Conservation (phyloP, 345 rosid species). For the Salix dunnii region DNA sequence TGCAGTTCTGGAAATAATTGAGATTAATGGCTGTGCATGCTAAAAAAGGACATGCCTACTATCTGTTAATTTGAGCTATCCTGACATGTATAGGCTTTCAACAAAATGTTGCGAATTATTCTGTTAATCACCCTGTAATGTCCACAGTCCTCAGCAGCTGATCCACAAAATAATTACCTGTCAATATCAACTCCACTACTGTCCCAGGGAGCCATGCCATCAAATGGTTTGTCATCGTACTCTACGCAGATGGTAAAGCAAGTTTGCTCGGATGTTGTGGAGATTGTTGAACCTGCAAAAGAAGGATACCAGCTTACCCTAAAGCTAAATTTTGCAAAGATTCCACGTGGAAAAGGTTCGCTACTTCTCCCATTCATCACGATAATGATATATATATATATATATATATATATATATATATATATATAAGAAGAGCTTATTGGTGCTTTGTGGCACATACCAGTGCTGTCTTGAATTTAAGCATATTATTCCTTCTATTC, state of each 20-base stretch:
- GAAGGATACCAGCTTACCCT: slow-evolving; percentile 88
- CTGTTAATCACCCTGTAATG: neutral
- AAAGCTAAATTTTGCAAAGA: slow-evolving; percentile 48
- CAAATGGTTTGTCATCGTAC: slow-evolving; percentile 42
- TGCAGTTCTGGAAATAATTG: neutral
- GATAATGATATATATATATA: neutral
- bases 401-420: neutral
- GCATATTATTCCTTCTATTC: neutral
- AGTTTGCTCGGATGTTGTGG: slow-evolving; percentile 48
- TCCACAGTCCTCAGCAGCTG: slow-evolving; percentile 57
- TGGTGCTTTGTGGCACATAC: neutral
- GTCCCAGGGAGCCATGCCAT: slow-evolving; percentile 39
- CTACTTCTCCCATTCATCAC: slow-evolving; percentile 7
- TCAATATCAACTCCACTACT: slow-evolving; percentile 62
- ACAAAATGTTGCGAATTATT: neutral
- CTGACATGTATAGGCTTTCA: neutral
- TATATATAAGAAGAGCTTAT: neutral
- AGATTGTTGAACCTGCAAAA: slow-evolving; percentile 66
- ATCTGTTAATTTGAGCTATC: neutral
- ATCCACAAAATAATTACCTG: slow-evolving; percentile 44
- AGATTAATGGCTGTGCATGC: neutral
- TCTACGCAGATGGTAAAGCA: slow-evolving; percentile 43
- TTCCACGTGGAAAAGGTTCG: slow-evolving; percentile 64
- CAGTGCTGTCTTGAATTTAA: neutral
- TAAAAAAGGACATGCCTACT: neutral